Evolutionary conservation across 1,284 basidiomycete genomes (phyloP).

Genomic region (Veloporphyrellus conicus): DNA sequence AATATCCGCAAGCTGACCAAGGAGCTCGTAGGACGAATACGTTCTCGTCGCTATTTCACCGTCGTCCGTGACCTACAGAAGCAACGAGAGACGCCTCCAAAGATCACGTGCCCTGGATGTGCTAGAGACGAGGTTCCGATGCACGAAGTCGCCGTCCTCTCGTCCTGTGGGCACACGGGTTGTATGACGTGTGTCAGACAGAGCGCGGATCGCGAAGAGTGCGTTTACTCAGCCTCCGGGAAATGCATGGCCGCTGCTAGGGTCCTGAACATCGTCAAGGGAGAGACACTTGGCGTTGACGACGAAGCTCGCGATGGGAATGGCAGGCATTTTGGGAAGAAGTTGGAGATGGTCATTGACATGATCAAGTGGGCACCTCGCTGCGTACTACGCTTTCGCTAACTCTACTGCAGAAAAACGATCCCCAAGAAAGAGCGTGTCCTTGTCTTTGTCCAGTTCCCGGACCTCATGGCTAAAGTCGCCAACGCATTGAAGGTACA

Average conservation of each 20-base stretch:
- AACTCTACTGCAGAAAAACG: constrained; percentile 45
- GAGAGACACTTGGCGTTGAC: constrained; percentile 78
- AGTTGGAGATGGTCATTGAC: constrained; percentile 79
- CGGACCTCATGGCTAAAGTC: constrained; percentile 87
- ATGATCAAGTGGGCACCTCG: constrained; percentile 66
- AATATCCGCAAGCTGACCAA: constrained; percentile 78
- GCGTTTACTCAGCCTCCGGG: constrained; percentile 65
- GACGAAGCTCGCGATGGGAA: constrained; percentile 66
- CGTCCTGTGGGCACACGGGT: constrained; percentile 86
- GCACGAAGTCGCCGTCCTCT: constrained; percentile 76
- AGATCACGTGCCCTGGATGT: constrained; percentile 63
- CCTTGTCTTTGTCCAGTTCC: constrained; percentile 92
- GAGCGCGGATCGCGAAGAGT: constrained; percentile 75
- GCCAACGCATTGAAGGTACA: constrained; percentile 74
- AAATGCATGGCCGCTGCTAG: constrained; percentile 72
- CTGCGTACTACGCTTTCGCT: constrained; percentile 1
- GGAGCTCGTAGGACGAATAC: constrained; percentile 83
- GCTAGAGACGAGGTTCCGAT: constrained; percentile 53
- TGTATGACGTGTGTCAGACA: constrained; percentile 70
- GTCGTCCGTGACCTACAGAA: constrained; percentile 85
- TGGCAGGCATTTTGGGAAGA: constrained; percentile 83
- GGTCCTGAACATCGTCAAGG: constrained; percentile 76
- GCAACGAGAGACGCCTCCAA: constrained; percentile 53
- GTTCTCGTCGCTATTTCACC: constrained; percentile 86
- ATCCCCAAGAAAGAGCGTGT: constrained; percentile 77